Evolutionary conservation across 148 eudicot species (phyloP), one percentile per base, ranked within the genome.

Genomic region (Mesembryanthemum crystallinum): DNA sequence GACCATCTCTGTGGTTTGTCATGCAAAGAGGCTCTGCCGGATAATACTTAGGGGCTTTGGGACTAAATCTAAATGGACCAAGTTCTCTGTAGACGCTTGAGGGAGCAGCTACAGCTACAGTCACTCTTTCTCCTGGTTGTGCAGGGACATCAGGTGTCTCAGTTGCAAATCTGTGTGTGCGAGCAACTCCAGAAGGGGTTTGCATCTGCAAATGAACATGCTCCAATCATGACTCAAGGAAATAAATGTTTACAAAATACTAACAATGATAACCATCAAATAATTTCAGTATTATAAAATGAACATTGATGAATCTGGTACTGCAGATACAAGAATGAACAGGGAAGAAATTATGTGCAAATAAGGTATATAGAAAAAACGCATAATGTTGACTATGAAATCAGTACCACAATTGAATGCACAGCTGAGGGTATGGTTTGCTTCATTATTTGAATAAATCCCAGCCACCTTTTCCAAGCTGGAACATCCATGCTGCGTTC

Each of bases 401-500:
- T 12, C 30, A 29, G 69, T 88, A 95, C 99, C 97, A 95, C 91
- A 72, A 92, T 75, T 61, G 99, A 95, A 79, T 95, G 99, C 65
- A 92, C 90, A 58, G 99, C 97, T 64, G 97, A 92, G 59, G 99
- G 94, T 76, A 89, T 77, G 43, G 76, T 78, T 84, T 87, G 89
- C 87, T 86, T 92, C 77, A 79, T 75, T 61, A 88, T 81, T 81
- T 86, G 91, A 85, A 95, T 79, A 77, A 87, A 92, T 76, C 86
- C 86, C 49, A 95, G 90, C 83, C 90, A 89, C 74, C 96, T 88
- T 88, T 81, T 95, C 99, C 99, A 95, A 73, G 97, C 91, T 81
- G 99, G 96, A 80, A 88, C 78, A 84, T 95, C 96, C 97, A 90
- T 86, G 99, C 99, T 95, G 99, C 99, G 96, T 87, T 88, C 96